phyloP scores from a whole-genome alignment of 2,329 filamentous ascomycete genomes.

The Calonectria leucothoes region DNA sequence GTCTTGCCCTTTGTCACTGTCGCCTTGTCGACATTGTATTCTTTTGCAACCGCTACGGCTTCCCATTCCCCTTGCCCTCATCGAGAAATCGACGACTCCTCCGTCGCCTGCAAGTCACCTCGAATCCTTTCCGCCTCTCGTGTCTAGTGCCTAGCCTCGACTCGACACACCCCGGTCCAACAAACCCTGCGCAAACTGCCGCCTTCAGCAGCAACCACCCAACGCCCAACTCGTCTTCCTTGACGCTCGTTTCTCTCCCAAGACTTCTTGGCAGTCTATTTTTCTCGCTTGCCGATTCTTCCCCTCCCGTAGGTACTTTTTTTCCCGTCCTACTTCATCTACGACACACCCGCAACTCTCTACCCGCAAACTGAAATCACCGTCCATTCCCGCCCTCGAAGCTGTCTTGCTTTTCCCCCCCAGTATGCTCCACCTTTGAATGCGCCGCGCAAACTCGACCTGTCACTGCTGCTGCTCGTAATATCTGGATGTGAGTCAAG shows the following conservation, averaged over 20 bases:
- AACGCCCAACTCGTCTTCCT: slow-evolving; percentile 27
- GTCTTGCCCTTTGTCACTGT: slow-evolving; percentile 4
- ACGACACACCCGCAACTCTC: slow-evolving; percentile 12
- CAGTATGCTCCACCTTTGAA: slow-evolving; percentile 23
- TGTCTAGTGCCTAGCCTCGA: slow-evolving; percentile 15
- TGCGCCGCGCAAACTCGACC: slow-evolving; percentile 38
- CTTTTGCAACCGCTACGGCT: not conserved
- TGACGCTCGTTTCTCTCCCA: slow-evolving; percentile 37
- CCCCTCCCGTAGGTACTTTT: slow-evolving; percentile 31
- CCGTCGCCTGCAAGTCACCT: not conserved
- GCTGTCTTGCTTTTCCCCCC: slow-evolving; percentile 29
- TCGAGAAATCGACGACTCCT: slow-evolving; percentile 1
- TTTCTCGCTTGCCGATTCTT: slow-evolving; percentile 20
- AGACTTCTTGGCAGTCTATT: slow-evolving; percentile 37
- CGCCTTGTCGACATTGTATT: not conserved
- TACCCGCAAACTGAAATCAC: slow-evolving; percentile 18
- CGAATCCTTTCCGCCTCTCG: not conserved
- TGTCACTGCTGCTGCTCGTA: slow-evolving; percentile 22
- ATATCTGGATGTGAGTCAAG: slow-evolving; percentile 27
- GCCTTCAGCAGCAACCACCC: slow-evolving; percentile 20
- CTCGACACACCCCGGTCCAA: slow-evolving; percentile 18
- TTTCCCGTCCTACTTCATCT: slow-evolving; percentile 8
- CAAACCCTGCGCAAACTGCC: slow-evolving; percentile 24
- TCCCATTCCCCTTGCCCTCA: not conserved
- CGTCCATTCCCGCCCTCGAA: slow-evolving; percentile 24